Percentiles rank a stretch among this genome's conserved stretches.
phyloP scores from a whole-genome alignment of 2,329 filamentous ascomycete genomes.

The Cordyceps farinosa region DNA sequence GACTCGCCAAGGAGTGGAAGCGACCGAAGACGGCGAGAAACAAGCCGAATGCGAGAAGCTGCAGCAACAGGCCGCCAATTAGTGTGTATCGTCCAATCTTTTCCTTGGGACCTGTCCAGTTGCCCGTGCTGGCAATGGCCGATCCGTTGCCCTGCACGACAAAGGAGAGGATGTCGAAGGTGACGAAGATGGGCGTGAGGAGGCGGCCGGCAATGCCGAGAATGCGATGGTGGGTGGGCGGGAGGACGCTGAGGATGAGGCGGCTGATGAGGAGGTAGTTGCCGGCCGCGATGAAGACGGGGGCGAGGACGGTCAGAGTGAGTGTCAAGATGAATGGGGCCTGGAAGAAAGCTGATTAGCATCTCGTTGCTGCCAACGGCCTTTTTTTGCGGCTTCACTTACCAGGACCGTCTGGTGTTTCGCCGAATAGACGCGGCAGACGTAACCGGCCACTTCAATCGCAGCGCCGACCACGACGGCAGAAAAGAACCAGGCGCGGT shows the following conservation, averaged over 20 bases:
- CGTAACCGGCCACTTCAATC: conserved; percentile 42
- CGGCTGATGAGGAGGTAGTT: conserved; percentile 51
- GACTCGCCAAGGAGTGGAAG: conserved; percentile 34
- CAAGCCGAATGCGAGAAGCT: conserved; percentile 38
- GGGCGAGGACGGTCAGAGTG: conserved; percentile 45
- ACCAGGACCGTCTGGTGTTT: conserved; percentile 34
- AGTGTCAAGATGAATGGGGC: conserved; percentile 37
- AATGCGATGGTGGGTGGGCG: conserved; percentile 30
- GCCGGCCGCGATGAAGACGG: conserved; percentile 46
- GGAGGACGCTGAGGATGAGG: conserved; percentile 39
- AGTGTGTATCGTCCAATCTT: conserved; percentile 39
- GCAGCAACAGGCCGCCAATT: conserved; percentile 40
- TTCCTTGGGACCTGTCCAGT: conserved; percentile 41
- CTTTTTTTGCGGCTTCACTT: conserved; percentile 13
- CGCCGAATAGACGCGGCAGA: conserved; percentile 35
- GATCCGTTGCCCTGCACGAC: conserved; percentile 44
- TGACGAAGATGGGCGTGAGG: conserved; percentile 45
- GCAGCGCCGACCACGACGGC: conserved; percentile 39
- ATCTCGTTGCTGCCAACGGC: not conserved
- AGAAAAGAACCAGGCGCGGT: conserved; percentile 42
- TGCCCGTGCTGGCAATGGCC: conserved; percentile 38
- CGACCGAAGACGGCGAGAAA: conserved; percentile 39
- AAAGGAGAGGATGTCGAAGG: conserved; percentile 42
- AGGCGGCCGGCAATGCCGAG: conserved; percentile 35
- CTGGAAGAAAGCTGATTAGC: conserved; percentile 19